Evolutionary conservation across 768 basidiomycete species (phyloP).

Genomic region (Auriscalpium microsporum): DNA sequence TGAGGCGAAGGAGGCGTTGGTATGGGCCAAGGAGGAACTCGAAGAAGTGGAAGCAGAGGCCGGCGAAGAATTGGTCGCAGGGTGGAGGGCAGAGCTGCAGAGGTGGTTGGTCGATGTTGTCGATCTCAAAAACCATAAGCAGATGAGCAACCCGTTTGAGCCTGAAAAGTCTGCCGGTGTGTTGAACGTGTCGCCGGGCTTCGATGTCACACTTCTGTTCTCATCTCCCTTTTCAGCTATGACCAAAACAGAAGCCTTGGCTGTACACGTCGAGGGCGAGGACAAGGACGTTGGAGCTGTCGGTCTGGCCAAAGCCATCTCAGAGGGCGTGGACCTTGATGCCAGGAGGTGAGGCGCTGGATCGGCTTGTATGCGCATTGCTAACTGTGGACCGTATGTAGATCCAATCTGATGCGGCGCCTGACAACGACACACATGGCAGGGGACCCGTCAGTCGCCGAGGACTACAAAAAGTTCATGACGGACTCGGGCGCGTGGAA

Average conservation of each 20-base stretch:
- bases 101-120: background rate
- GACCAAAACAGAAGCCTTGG: background rate
- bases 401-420: background rate
- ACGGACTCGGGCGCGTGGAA: background rate
- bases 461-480: background rate
- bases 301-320: background rate
- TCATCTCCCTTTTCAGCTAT: background rate
- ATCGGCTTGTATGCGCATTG: background rate
- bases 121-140: background rate
- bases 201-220: too few species aligned
- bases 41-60: background rate
- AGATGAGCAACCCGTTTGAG: constrained; percentile 1
- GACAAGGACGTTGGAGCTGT: background rate
- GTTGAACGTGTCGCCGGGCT: background rate
- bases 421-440: background rate
- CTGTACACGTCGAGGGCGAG: background rate
- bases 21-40: background rate
- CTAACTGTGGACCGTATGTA: background rate
- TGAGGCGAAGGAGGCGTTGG: background rate
- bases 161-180: background rate
- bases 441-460: background rate
- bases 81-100: background rate
- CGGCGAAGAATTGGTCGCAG: background rate
- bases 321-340: background rate
- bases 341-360: background rate